A percentile compares a stretch with the other conserved stretches of the same genome.
Conservation (phyloP, 139 green algal species). For the Chlorella ohadii region DNA sequence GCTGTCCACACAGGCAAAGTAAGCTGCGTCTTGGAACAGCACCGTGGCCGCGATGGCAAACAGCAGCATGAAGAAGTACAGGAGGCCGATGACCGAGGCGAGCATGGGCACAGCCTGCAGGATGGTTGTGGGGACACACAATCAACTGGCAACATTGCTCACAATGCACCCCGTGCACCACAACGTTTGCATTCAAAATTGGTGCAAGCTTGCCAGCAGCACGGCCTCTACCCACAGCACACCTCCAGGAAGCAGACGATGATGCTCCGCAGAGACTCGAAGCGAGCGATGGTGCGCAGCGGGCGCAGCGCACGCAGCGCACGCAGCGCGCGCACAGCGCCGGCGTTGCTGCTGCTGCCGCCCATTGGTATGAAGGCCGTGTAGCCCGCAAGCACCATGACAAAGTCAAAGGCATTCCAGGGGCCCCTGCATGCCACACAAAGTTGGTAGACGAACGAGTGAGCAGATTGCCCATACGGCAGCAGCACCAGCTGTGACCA, state of each 20-base stretch:
- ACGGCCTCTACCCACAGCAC: not conserved
- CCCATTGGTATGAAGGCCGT: constrained; percentile 63
- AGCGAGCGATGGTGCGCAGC: constrained; percentile 85
- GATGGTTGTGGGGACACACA: too few relatives aligned
- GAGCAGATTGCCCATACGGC: too few relatives aligned
- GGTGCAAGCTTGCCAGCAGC: too few relatives aligned
- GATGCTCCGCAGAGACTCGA: constrained; percentile 70
- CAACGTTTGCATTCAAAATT: too few relatives aligned
- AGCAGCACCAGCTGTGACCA: not conserved
- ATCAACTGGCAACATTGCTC: too few relatives aligned
- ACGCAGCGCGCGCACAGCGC: constrained; percentile 55
- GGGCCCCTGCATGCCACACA: constrained; percentile 6
- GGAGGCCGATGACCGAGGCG: constrained; percentile 60
- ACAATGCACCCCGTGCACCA: too few relatives aligned
- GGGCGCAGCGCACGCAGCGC: constrained; percentile 78
- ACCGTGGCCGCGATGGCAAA: constrained; percentile 70
- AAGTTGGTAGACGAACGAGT: too few relatives aligned
- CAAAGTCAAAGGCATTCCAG: constrained; percentile 80
- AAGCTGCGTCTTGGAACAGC: not conserved
- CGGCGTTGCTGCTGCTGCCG: not conserved
- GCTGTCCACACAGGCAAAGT: constrained; percentile 57
- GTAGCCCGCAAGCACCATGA: constrained; percentile 77
- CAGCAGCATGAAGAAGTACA: constrained; percentile 81
- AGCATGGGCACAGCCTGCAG: constrained; percentile 77
- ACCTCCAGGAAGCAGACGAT: constrained; percentile 84